These are phyloP conservation scores for Syzygium aqueum DNA, from an alignment of 345 rosid genomes.

Conservation along the genomic window DNA sequence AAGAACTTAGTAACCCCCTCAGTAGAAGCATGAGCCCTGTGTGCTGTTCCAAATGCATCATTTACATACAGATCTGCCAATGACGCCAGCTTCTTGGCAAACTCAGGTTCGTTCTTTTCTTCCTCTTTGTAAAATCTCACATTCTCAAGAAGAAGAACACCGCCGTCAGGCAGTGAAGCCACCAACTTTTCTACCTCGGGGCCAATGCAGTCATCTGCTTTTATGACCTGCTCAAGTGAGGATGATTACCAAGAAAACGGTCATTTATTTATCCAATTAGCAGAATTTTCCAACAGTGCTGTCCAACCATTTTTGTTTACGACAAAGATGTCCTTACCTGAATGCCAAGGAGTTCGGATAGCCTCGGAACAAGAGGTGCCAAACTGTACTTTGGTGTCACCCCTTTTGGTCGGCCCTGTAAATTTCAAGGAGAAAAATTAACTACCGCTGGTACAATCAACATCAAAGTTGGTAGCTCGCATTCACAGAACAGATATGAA, in stretches of 20 bases:
- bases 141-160: conserved; percentile 84
- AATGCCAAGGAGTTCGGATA: conserved; percentile 82
- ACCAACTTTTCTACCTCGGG: conserved; percentile 83
- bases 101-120: conserved; percentile 90
- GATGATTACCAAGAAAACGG: not conserved
- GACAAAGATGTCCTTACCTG: conserved; percentile 32
- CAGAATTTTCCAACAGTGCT: not conserved
- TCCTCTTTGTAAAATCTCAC: conserved; percentile 91
- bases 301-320: not conserved
- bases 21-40: conserved; percentile 95
- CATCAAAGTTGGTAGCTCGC: not conserved
- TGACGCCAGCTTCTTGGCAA: conserved; percentile 89
- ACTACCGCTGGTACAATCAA: not conserved
- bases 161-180: conserved; percentile 79
- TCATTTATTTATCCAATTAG: not conserved
- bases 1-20: conserved; percentile 84
- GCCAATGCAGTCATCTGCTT: conserved; percentile 89
- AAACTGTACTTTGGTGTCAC: conserved; percentile 90
- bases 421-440: not conserved
- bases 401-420: conserved; percentile 89
- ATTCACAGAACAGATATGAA: not conserved
- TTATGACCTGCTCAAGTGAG: conserved; percentile 34
- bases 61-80: conserved; percentile 88
- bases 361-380: conserved; percentile 81
- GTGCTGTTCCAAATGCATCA: conserved; percentile 96